These are phyloP conservation scores for Hypoxylon cercidicola DNA, from an alignment of 495 filamentous ascomycete genomes.

Conservation along the genomic window DNA sequence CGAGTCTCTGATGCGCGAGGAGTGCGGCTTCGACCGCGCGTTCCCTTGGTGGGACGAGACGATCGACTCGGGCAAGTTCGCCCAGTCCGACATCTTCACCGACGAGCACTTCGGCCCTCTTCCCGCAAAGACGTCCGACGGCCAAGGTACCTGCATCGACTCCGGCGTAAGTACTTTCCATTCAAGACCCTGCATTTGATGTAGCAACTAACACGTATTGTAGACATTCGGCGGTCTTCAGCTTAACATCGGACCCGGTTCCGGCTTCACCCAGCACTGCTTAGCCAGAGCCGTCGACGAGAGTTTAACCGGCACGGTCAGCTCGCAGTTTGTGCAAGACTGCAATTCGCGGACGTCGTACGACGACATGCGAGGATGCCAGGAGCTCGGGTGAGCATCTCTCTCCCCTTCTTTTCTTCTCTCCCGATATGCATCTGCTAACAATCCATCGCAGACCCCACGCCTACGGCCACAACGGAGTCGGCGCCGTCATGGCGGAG, in stretches of 20 bases:
- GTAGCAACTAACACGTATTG: constrained; percentile 23
- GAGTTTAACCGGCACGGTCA: constrained; percentile 41
- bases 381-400: constrained; percentile 45
- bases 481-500: constrained; percentile 51
- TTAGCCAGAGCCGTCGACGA: constrained; percentile 47
- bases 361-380: constrained; percentile 45
- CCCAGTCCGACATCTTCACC: constrained; percentile 48
- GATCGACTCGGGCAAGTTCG: constrained; percentile 48
- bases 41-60: constrained; percentile 59
- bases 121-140: constrained; percentile 46
- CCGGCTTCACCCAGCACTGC: constrained; percentile 42
- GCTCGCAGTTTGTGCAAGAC: constrained; percentile 41
- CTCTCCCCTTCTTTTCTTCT: not conserved
- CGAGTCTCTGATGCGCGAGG: constrained; percentile 51
- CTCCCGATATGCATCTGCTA: constrained; percentile 9
- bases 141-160: constrained; percentile 46
- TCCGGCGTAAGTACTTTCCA: constrained; percentile 38
- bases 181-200: not conserved
- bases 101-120: constrained; percentile 44
- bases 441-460: constrained; percentile 32
- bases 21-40: constrained; percentile 51
- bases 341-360: constrained; percentile 44
- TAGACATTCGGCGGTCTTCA: constrained; percentile 49
- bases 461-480: constrained; percentile 48
- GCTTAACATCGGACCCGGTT: constrained; percentile 51